Conservation (phyloP, 2,329 filamentous ascomycete species). For the Beauveria pseudobassiana region DNA sequence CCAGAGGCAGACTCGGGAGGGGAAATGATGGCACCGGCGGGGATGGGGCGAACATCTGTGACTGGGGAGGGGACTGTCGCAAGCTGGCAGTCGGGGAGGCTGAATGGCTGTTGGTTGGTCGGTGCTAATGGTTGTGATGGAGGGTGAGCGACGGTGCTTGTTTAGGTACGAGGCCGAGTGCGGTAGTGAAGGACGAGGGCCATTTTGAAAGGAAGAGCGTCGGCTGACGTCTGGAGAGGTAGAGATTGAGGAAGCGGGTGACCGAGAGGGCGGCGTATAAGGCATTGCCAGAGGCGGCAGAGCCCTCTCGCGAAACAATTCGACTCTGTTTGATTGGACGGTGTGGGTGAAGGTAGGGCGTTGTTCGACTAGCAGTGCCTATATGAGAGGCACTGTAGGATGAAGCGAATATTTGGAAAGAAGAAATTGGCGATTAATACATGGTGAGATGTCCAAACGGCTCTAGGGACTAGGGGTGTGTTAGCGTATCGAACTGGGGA, state of each 20-base stretch:
- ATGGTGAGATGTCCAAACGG: conserved; percentile 8
- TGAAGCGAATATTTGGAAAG: not conserved
- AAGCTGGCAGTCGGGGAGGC: conserved; percentile 47
- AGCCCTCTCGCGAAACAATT: not conserved
- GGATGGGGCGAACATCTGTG: conserved; percentile 64
- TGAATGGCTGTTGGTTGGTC: conserved; percentile 40
- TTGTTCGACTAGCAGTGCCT: conserved; percentile 5
- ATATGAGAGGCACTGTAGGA: conserved; percentile 11
- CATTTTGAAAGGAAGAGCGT: conserved; percentile 47
- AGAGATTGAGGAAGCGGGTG: conserved; percentile 51
- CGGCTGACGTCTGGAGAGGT: conserved; percentile 51
- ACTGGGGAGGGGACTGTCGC: conserved; percentile 77
- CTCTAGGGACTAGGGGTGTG: conserved; percentile 4
- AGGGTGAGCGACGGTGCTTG: conserved; percentile 53
- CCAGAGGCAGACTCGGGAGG: conserved; percentile 82
- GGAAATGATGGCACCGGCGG: conserved; percentile 78
- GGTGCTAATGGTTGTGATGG: conserved; percentile 27
- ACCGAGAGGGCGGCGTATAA: conserved; percentile 74
- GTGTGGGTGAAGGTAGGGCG: not conserved
- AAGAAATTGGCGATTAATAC: not conserved
- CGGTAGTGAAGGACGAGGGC: conserved; percentile 47
- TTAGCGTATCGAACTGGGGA: not conserved
- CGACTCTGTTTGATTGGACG: not conserved
- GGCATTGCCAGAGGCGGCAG: conserved; percentile 54
- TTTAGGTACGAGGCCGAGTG: conserved; percentile 60